phyloP scores from a whole-genome alignment of 2,329 filamentous ascomycete species.

The Coniella vitis region DNA sequence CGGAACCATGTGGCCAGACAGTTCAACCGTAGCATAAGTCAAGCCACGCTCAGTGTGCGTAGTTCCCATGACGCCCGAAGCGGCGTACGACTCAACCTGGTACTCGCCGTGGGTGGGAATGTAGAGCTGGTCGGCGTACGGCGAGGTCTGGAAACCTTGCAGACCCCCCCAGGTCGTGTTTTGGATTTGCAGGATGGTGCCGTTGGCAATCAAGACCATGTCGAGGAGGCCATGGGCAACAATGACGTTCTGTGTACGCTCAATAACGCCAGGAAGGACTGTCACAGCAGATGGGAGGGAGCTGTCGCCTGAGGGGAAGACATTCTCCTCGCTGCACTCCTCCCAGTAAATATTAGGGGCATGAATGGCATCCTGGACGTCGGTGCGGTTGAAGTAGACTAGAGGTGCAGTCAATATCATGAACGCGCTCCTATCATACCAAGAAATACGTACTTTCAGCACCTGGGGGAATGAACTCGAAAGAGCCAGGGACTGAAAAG shows the following conservation, averaged over 20 bases:
- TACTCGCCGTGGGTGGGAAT: slow-evolving; percentile 54
- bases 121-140: slow-evolving; percentile 50
- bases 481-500: slow-evolving; percentile 47
- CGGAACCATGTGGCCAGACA: slow-evolving; percentile 61
- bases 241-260: slow-evolving; percentile 61
- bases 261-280: slow-evolving; percentile 59
- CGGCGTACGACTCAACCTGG: slow-evolving; percentile 39
- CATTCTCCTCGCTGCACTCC: slow-evolving; percentile 40
- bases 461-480: slow-evolving; percentile 56
- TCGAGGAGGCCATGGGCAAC: slow-evolving; percentile 65
- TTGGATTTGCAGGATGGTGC: slow-evolving; percentile 62
- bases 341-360: slow-evolving; percentile 38
- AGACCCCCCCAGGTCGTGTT: slow-evolving; percentile 70
- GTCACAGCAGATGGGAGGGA: slow-evolving; percentile 13
- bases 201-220: slow-evolving; percentile 59
- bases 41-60: slow-evolving; percentile 69
- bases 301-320: slow-evolving; percentile 30
- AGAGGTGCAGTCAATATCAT: slow-evolving; percentile 10
- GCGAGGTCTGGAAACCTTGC: slow-evolving; percentile 58
- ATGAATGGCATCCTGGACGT: slow-evolving; percentile 50
- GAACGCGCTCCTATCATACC: not conserved
- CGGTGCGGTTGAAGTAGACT: slow-evolving; percentile 65
- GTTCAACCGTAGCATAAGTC: slow-evolving; percentile 58
- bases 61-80: slow-evolving; percentile 61
- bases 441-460: slow-evolving; percentile 27